Base-by-base conservation (phyloP, 1,139 yeast species). In the Suhomyces taliae region DNA sequence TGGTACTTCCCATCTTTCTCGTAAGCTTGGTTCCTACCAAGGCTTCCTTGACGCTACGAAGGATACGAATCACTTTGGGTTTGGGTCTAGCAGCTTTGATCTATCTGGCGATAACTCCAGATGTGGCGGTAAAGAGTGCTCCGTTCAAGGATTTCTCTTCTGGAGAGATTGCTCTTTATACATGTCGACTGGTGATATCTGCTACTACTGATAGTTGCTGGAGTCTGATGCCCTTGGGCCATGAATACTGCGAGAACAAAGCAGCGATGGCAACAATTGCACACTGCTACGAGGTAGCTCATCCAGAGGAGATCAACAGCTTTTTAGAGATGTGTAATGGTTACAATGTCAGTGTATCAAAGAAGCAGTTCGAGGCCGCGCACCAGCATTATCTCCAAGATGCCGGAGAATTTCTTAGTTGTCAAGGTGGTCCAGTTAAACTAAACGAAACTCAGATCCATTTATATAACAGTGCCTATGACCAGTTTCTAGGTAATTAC, bases 211-310 rank as follows among this genome's bases (percentile, higher is more conserved):
- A 32, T 4, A 9, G 24, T 2, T 40, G 49, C 19, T 43, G 46
- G 41, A 27, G 34, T 3, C 38, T 34, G 32, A 35, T n/a, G 8
- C 49, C 52, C 8, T 45, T 44, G 34, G 57, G 36, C 15, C 14
- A 10, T n/a, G 39, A 34, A 9, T 57, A 54, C 43, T 73, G 78
- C 52, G 47, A 50, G 15, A 67, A 71, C 48, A 53, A 53, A 10
- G 58, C 64, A 40, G 76, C 78, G 1, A 58, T 74, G 54, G 70
- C 78, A n/a, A 71, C 77, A 1, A 65, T 73, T 40, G 62, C 77
- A 7, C 69, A 68, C 48, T 75, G 79, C 51, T 72, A 67, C 52
- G 41, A 53, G 12, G 45, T 50, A 2, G 66, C 65, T 3, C 63
- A 64, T 47, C 61, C 62, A 2, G 43, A 53, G 0, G 59, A 62